These are phyloP conservation scores for Mortierella sp. DNA, from an alignment of 371 early-diverging fungal genomes.

Conservation along the genomic window DNA sequence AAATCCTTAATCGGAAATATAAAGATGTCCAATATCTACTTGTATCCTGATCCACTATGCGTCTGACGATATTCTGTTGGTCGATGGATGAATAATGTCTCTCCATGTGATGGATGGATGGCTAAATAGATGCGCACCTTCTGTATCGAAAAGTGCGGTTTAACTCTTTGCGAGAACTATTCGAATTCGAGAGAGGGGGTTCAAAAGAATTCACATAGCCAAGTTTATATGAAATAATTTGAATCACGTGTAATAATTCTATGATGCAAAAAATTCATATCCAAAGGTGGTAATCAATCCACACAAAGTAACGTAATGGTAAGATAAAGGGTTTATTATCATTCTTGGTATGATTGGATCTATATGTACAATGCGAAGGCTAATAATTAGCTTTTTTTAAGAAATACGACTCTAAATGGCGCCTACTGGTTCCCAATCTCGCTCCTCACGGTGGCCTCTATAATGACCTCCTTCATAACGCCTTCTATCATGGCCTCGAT, in stretches of 20 bases:
- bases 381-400: no score
- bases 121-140: slow-evolving; percentile 45
- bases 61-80: not conserved
- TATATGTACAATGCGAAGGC: no score
- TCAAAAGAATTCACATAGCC: not conserved
- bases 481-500: not conserved
- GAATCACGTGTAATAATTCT: not conserved
- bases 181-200: slow-evolving; percentile 46
- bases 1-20: not conserved
- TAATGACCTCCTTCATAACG: not conserved
- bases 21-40: not conserved
- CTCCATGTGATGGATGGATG: slow-evolving; percentile 31
- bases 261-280: not conserved
- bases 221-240: not conserved
- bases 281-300: no score
- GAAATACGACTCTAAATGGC: slow-evolving; percentile 6
- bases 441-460: not conserved
- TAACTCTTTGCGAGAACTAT: slow-evolving; percentile 50
- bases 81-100: slow-evolving; percentile 17
- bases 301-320: no score
- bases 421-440: slow-evolving; percentile 7
- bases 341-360: no score
- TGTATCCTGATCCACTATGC: not conserved
- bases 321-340: no score
- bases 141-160: slow-evolving; percentile 52